Conservation (phyloP, 306 rosid genomes). For the Pyrus pyrifolia region DNA sequence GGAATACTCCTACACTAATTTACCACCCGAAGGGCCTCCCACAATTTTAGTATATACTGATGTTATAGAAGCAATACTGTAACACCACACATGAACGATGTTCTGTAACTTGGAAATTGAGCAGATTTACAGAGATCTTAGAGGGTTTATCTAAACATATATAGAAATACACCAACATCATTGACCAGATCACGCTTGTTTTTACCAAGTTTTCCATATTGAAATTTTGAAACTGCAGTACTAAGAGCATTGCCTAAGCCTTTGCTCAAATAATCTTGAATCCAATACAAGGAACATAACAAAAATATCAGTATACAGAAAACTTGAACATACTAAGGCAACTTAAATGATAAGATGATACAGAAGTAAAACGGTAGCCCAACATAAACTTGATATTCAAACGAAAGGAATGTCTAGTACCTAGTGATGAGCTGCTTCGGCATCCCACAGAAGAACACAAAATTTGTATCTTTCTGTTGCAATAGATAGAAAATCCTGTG, state of each 20-base stretch:
- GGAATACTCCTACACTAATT: too few relatives aligned
- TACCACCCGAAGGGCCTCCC: too few relatives aligned
- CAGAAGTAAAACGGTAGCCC: neutral
- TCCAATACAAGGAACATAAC: neutral
- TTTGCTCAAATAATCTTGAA: neutral
- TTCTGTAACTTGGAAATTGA: too few relatives aligned
- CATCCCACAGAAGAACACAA: conserved; percentile 93
- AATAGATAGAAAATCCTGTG: conserved; percentile 82
- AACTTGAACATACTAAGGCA: neutral
- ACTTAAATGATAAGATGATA: neutral
- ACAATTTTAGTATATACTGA: too few relatives aligned
- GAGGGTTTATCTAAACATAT: too few relatives aligned
- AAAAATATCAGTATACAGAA: neutral
- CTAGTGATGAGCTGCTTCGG: conserved; percentile 81
- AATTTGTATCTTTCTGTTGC: conserved; percentile 97
- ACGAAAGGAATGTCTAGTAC: conserved; percentile 20
- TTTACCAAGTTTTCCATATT: too few relatives aligned
- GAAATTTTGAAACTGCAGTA: neutral
- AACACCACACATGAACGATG: too few relatives aligned
- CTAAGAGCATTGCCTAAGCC: neutral
- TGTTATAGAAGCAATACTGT: too few relatives aligned
- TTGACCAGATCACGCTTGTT: too few relatives aligned
- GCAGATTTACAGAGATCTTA: too few relatives aligned
- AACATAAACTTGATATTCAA: conserved; percentile 1
- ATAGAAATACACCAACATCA: too few relatives aligned